Evolutionary conservation across 768 basidiomycete genomes (phyloP).

Genomic region (Solioccasus polychromus): DNA sequence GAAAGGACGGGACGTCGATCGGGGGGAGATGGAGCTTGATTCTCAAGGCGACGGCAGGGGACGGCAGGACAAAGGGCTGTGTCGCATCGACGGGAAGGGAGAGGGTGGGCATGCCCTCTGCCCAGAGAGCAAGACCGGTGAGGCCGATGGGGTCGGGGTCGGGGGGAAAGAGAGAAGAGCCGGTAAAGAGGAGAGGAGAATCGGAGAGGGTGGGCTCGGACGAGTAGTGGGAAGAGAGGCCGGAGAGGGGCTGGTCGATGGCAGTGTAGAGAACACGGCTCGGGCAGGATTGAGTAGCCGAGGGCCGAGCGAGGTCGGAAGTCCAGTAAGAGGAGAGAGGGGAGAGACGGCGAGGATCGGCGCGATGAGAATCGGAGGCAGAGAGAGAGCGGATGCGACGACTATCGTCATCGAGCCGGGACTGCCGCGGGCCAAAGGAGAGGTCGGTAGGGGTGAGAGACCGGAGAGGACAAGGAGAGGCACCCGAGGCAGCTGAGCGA

Average conservation of each 20-base stretch:
- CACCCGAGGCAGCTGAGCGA: slow-evolving; percentile 29
- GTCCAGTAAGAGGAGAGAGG: slow-evolving; percentile 32
- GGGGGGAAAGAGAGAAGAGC: slow-evolving; percentile 27
- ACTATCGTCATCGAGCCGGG: slow-evolving; percentile 25
- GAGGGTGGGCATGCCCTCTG: slow-evolving; percentile 68
- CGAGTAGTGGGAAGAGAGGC: slow-evolving; percentile 20
- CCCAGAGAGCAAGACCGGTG: slow-evolving; percentile 47
- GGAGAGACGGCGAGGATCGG: slow-evolving; percentile 34
- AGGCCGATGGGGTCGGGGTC: slow-evolving; percentile 34
- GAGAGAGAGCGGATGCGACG: slow-evolving; percentile 33
- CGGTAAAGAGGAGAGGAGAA: slow-evolving; percentile 27
- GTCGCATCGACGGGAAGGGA: slow-evolving; percentile 55
- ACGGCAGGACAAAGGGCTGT: slow-evolving; percentile 33
- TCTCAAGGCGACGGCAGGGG: slow-evolving; percentile 48
- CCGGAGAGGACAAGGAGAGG: slow-evolving; percentile 26
- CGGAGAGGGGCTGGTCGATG: slow-evolving; percentile 17
- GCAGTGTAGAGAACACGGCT: slow-evolving; percentile 21
- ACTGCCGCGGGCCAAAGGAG: slow-evolving; percentile 15
- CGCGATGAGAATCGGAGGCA: slow-evolving; percentile 24
- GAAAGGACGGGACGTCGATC: slow-evolving; percentile 49
- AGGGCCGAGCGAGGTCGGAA: slow-evolving; percentile 20
- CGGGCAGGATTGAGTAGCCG: slow-evolving; percentile 28
- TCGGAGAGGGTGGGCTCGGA: slow-evolving; percentile 26
- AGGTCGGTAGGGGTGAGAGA: too few relatives aligned
- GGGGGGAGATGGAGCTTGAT: slow-evolving; percentile 58